These are phyloP conservation scores for Alternaria hordeiaustralica DNA, from an alignment of 2,329 filamentous ascomycete genomes.

Conservation along the genomic window DNA sequence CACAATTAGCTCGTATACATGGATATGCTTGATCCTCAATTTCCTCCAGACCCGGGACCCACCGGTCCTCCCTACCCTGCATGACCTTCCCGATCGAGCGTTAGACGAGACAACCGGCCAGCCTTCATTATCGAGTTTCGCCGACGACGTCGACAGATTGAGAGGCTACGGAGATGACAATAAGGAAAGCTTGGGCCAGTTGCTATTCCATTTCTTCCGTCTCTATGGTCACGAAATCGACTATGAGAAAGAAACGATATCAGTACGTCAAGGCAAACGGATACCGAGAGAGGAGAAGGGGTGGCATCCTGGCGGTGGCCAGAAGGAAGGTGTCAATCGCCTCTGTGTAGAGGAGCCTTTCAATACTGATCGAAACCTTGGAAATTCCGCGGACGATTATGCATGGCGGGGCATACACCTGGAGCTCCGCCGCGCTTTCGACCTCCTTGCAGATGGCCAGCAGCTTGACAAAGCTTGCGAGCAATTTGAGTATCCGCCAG, in stretches of 20 bases:
- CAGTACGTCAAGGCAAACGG: conserved; percentile 80
- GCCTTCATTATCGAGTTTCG: conserved; percentile 71
- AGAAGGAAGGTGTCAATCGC: conserved; percentile 67
- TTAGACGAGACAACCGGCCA: conserved; percentile 68
- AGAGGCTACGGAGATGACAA: conserved; percentile 78
- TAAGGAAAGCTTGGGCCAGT: conserved; percentile 78
- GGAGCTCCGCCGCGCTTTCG: conserved; percentile 88
- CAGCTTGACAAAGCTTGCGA: conserved; percentile 86
- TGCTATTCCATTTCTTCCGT: conserved; percentile 95
- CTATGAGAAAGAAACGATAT: conserved; percentile 83
- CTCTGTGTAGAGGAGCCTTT: conserved; percentile 97
- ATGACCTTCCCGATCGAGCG: conserved; percentile 72
- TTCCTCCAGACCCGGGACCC: conserved; percentile 89
- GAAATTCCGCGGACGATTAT: conserved; percentile 94
- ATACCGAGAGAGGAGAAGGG: conserved; percentile 84
- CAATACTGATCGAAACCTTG: conserved; percentile 85
- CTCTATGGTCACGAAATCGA: conserved; percentile 94
- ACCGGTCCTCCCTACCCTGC: conserved; percentile 83
- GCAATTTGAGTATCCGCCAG: conserved; percentile 84
- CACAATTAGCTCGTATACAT: conserved; percentile 96
- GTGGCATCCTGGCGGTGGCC: conserved; percentile 71
- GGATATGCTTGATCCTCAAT: conserved; percentile 98
- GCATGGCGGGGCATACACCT: conserved; percentile 90
- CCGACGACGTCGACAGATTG: conserved; percentile 81
- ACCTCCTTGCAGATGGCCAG: conserved; percentile 73